Evolutionary conservation across 768 basidiomycete species (phyloP), one percentile per base, ranked within the genome.

Genomic region (Russula compacta): DNA sequence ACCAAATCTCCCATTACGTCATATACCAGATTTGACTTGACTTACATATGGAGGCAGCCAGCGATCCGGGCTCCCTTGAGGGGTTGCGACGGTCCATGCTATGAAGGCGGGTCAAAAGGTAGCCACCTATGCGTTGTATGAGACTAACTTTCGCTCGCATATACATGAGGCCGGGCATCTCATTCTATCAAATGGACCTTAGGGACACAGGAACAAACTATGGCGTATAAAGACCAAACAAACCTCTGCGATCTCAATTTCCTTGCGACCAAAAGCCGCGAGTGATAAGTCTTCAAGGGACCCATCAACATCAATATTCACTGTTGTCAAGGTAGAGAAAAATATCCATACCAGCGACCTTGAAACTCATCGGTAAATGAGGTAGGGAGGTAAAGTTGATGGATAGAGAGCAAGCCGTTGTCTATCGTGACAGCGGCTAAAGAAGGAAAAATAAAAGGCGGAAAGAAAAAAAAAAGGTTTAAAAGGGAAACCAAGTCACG

Each of bases 211-310:
- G 59, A 53, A 65, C 63, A 64, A 63, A 39, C 11, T 4, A 54
- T 39, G 10, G 19, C 14, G n/a, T 8, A 52, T 24, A 59, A 48
- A 54, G 66, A 44, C 46, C 56, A 67, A 35, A 59, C 73, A 67
- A 74, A 95, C 95, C 87, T 99, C 95, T 65, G 95, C 95, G 75
- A 99, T 90, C 79, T 95, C 87, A 70, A 99, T 92, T 80, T 99
- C 95, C 81, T 99, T 99, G 81, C 95, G 93, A 76, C 95, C 93
- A 77, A 98, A 99, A 63, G 95, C 95, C 72, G 97, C 97, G 72
- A 99, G 91, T 70, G 95, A 98, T 70, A 95, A 79, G 73, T 93
- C 93, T 92, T 57, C 48, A 10, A 55, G 57, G 38, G 43, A 38
- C 44, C 43, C 15, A 36, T 38, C 60, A 32, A 70, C 15, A 35